phyloP scores from a whole-genome alignment of 202 grass and related monocot genomes.

The Alloteropsis angusta region DNA sequence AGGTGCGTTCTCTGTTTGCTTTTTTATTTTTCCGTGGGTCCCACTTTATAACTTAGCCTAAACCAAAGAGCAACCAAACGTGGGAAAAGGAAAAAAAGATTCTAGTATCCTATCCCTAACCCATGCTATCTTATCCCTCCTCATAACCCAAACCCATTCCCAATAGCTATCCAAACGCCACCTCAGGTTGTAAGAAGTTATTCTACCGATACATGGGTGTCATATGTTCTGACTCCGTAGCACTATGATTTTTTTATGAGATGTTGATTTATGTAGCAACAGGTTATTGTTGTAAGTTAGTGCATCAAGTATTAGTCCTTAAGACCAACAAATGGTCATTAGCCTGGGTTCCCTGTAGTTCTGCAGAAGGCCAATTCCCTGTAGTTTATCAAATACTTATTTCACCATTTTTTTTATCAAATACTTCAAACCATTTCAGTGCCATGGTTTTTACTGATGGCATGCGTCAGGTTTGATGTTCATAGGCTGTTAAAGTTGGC shows the following conservation, averaged over 20 bases:
- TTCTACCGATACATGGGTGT: background rate
- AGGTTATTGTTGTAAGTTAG: background rate
- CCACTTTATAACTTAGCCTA: too few relatives aligned
- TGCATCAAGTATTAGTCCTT: background rate
- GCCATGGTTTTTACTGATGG: background rate
- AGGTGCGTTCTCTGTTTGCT: too few relatives aligned
- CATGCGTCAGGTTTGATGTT: background rate
- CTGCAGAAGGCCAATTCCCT: background rate
- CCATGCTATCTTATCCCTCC: too few relatives aligned
- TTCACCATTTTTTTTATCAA: background rate
- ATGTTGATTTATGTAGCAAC: background rate
- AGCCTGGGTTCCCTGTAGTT: background rate
- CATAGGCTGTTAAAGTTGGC: background rate
- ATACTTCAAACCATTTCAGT: background rate
- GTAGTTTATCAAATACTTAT: background rate
- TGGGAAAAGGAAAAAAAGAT: too few relatives aligned
- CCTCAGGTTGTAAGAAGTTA: slow-evolving; percentile 1
- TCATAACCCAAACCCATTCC: too few relatives aligned
- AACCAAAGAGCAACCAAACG: too few relatives aligned
- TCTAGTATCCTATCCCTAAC: too few relatives aligned
- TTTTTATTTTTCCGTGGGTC: too few relatives aligned
- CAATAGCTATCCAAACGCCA: too few relatives aligned
- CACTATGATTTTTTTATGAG: background rate
- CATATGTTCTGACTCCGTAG: background rate
- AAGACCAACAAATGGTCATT: background rate